Percentiles rank a stretch among this genome's conserved stretches.
phyloP scores from a whole-genome alignment of 2,329 filamentous ascomycete species.

The Trichothecium roseum region DNA sequence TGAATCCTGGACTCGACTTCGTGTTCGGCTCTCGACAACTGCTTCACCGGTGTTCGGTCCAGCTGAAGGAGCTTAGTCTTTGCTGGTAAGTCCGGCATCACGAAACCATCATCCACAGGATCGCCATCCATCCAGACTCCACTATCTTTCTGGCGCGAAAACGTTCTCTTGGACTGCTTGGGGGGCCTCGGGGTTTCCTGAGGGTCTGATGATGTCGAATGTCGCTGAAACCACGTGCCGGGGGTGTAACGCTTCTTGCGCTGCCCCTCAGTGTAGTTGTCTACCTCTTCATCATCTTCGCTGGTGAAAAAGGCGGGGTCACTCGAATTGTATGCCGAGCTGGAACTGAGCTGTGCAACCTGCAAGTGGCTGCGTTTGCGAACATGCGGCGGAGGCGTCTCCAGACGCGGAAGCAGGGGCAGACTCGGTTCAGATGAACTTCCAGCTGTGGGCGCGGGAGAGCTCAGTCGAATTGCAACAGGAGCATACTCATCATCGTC shows the following conservation, averaged over 20 bases:
- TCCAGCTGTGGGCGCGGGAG: too few relatives aligned
- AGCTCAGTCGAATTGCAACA: background rate
- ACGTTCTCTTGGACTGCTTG: conserved; percentile 35
- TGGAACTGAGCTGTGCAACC: background rate
- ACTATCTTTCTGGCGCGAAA: conserved; percentile 55
- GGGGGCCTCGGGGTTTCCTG: conserved; percentile 14
- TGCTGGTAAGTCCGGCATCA: conserved; percentile 3
- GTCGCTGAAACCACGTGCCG: conserved; percentile 59
- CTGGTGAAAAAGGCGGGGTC: conserved; percentile 63
- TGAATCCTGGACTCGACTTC: conserved; percentile 35
- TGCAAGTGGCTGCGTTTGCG: background rate
- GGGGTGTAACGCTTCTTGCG: conserved; percentile 49
- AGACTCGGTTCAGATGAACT: background rate
- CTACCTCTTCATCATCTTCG: conserved; percentile 57
- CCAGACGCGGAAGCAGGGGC: background rate
- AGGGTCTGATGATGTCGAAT: conserved; percentile 32
- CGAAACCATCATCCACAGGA: conserved; percentile 26
- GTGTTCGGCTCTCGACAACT: conserved; percentile 29
- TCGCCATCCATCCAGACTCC: conserved; percentile 61
- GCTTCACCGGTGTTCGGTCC: conserved; percentile 14
- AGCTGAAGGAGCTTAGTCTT: conserved; percentile 28
- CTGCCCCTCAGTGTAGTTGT: conserved; percentile 49
- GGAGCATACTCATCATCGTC: too few relatives aligned
- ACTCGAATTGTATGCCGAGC: conserved; percentile 46
- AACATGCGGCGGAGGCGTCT: background rate